Evolutionary conservation across 352 stramenopile species (phyloP).

Genomic region (Hyaloperonospora brassicae): DNA sequence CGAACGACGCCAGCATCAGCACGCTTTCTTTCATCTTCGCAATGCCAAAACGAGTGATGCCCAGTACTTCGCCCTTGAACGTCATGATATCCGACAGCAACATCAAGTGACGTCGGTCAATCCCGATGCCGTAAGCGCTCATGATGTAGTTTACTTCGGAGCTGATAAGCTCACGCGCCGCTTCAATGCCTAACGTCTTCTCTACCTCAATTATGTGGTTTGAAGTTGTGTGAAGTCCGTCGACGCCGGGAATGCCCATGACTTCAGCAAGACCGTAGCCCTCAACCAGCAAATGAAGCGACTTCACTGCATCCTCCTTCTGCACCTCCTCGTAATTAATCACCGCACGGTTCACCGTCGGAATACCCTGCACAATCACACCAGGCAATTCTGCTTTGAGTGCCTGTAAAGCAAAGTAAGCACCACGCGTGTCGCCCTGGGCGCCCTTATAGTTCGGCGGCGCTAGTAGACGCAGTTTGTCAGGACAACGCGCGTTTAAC

Average conservation of each 20-base stretch:
- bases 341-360: slow-evolving; percentile 95
- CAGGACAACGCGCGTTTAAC: slow-evolving; percentile 69
- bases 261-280: slow-evolving; percentile 97
- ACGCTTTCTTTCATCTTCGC: slow-evolving; percentile 99
- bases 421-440: slow-evolving; percentile 61
- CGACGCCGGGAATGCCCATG: slow-evolving; percentile 96
- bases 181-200: slow-evolving; percentile 97
- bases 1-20: slow-evolving; percentile 98
- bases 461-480: slow-evolving; percentile 77
- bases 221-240: slow-evolving; percentile 92
- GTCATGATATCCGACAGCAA: slow-evolving; percentile 99
- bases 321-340: slow-evolving; percentile 95
- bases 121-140: slow-evolving; percentile 97
- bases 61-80: slow-evolving; percentile 91
- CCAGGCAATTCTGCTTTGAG: slow-evolving; percentile 92
- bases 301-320: slow-evolving; percentile 43
- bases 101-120: slow-evolving; percentile 98
- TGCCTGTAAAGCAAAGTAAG: slow-evolving; percentile 93
- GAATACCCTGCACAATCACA: slow-evolving; percentile 98
- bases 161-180: slow-evolving; percentile 93
- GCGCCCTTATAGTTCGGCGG: slow-evolving; percentile 84
- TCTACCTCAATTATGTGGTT: slow-evolving; percentile 99
- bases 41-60: slow-evolving; percentile 96
- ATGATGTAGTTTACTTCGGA: slow-evolving; percentile 99
- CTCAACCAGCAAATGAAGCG: slow-evolving; percentile 97